Evolutionary conservation across 1,284 basidiomycete species (phyloP).

Genomic region (Tylopilus orsonianus): DNA sequence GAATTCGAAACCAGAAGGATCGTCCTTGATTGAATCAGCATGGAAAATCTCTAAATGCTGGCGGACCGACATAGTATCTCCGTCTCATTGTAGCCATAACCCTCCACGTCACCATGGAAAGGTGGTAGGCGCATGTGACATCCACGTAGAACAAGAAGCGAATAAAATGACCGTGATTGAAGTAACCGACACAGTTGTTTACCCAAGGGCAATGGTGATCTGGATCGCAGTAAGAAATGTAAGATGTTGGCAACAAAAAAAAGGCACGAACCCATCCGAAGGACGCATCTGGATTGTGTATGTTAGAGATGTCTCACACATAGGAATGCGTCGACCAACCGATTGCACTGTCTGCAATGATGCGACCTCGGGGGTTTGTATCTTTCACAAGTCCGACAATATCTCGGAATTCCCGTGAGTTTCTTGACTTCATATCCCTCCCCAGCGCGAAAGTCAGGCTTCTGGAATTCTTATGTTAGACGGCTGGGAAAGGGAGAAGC

Average conservation of each 20-base stretch:
- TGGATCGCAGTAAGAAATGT: conserved; percentile 29
- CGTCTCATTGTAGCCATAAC: conserved; percentile 50
- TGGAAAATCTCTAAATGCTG: background rate
- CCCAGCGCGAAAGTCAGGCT: conserved; percentile 65
- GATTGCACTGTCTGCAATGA: conserved; percentile 85
- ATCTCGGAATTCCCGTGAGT: conserved; percentile 75
- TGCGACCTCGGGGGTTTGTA: conserved; percentile 81
- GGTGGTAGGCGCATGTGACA: conserved; percentile 81
- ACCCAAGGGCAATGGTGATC: conserved; percentile 94
- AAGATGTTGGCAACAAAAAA: background rate
- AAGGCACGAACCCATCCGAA: conserved; percentile 69
- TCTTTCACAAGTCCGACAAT: conserved; percentile 75
- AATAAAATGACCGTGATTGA: conserved; percentile 88
- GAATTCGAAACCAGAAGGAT: conserved; percentile 69
- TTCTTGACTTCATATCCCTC: conserved; percentile 88
- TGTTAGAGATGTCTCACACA: conserved; percentile 12
- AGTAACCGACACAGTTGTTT: conserved; percentile 88
- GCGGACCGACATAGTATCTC: conserved; percentile 54
- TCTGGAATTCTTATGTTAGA: conserved; percentile 43
- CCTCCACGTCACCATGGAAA: conserved; percentile 72
- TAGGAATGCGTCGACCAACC: conserved; percentile 42
- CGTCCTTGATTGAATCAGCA: conserved; percentile 48
- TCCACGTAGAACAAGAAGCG: conserved; percentile 93
- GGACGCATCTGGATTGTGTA: conserved; percentile 56
- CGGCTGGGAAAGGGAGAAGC: conserved; percentile 1